Evolutionary conservation across 169 alveolate species (phyloP).

Genomic region (Neospora caninum): DNA sequence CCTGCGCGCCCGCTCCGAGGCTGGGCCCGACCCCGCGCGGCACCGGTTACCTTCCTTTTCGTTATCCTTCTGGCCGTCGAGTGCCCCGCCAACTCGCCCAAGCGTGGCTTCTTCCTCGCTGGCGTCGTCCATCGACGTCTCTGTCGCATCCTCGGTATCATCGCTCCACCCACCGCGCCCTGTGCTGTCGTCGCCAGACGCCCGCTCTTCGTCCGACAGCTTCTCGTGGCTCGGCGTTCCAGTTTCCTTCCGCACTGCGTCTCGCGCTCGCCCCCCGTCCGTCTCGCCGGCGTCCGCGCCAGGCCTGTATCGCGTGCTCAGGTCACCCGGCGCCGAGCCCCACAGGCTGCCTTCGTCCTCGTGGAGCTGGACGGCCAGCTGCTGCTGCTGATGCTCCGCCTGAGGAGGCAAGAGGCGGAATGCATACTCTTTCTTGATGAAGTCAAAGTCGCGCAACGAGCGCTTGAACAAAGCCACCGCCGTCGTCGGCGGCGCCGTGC

Average conservation of each 20-base stretch:
- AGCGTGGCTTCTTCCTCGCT: no score
- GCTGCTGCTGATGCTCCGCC: constrained; percentile 61
- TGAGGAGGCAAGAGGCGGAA: constrained; percentile 41
- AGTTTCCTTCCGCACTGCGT: background rate
- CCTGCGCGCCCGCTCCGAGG: background rate
- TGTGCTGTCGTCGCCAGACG: background rate
- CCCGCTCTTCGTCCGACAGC: background rate
- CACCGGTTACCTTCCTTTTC: background rate
- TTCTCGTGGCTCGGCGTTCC: background rate
- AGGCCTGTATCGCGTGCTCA: constrained; percentile 21
- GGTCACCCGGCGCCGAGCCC: background rate
- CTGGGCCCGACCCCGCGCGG: background rate
- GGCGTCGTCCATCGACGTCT: no score
- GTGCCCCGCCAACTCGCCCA: background rate
- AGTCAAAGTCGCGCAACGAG: constrained; percentile 61
- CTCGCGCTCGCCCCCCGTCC: background rate
- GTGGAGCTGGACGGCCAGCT: constrained; percentile 48
- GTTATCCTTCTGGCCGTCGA: background rate
- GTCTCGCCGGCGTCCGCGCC: background rate
- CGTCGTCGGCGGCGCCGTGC: constrained; percentile 54
- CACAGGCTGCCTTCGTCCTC: background rate
- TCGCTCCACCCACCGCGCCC: background rate
- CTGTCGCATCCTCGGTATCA: background rate
- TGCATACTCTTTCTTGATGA: constrained; percentile 55
- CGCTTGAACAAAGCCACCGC: constrained; percentile 62